A percentile compares a stretch with the other conserved stretches of the same genome.
These are phyloP conservation scores for Cruciata laevipes DNA, from an alignment of 257 asterid species.

Conservation along the genomic window DNA sequence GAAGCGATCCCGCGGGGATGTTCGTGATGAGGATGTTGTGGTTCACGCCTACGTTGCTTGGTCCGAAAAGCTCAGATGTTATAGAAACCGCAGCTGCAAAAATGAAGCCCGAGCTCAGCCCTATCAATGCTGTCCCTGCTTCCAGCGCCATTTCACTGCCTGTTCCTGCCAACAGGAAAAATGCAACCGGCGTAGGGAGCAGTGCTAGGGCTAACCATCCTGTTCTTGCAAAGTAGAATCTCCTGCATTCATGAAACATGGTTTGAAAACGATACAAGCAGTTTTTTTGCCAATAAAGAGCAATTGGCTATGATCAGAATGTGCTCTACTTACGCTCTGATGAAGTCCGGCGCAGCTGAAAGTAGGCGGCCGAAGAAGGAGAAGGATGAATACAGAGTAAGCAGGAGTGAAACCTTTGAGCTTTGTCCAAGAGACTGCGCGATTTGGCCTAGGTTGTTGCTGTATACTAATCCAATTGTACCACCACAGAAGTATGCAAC, in stretches of 20 bases:
- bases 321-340: constrained; percentile 46
- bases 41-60: constrained; percentile 68
- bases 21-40: constrained; percentile 87
- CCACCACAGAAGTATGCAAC: constrained; percentile 79
- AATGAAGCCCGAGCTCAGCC: constrained; percentile 87
- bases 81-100: constrained; percentile 84
- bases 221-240: constrained; percentile 59
- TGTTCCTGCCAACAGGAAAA: constrained; percentile 39
- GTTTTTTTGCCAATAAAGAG: no score
- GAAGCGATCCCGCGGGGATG: constrained; percentile 79
- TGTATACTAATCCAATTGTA: constrained; percentile 80
- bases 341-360: constrained; percentile 76
- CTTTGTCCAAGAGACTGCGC: constrained; percentile 75
- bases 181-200: constrained; percentile 65
- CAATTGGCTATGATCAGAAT: no score
- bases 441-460: constrained; percentile 88
- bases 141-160: constrained; percentile 44
- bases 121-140: constrained; percentile 74
- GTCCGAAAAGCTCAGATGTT: constrained; percentile 89
- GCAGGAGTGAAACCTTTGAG: constrained; percentile 46
- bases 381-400: constrained; percentile 68
- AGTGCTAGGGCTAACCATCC: constrained; percentile 83
- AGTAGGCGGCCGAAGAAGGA: constrained; percentile 95
- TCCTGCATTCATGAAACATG: constrained; percentile 36
- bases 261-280: not conserved